phyloP scores from a whole-genome alignment of 2,329 filamentous ascomycete species.

The Coniochaeta prunicola region DNA sequence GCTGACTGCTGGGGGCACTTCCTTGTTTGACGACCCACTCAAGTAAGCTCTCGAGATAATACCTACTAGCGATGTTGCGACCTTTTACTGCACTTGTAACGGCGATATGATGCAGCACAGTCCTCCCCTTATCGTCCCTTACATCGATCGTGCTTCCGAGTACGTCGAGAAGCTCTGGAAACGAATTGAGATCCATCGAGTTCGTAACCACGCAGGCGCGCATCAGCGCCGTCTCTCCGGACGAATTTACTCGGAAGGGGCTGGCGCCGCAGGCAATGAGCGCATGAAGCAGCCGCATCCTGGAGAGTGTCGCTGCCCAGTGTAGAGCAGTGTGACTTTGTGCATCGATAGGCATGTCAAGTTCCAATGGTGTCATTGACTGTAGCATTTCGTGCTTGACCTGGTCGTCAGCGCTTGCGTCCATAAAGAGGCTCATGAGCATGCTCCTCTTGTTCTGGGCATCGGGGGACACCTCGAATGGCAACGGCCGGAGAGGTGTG shows the following conservation, averaged over 20 bases:
- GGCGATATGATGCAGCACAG: slow-evolving; percentile 92
- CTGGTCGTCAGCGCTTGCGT: slow-evolving; percentile 61
- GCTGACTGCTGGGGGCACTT: slow-evolving; percentile 31
- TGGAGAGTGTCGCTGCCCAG: slow-evolving; percentile 90
- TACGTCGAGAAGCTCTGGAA: slow-evolving; percentile 83
- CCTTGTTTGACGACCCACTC: slow-evolving; percentile 91
- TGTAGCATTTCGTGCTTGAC: slow-evolving; percentile 67
- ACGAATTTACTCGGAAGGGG: slow-evolving; percentile 79
- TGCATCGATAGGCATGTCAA: slow-evolving; percentile 87
- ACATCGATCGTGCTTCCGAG: slow-evolving; percentile 87
- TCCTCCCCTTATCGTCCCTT: slow-evolving; percentile 80
- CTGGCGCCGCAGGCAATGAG: slow-evolving; percentile 80
- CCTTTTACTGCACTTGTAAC: slow-evolving; percentile 94
- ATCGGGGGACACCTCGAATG: slow-evolving; percentile 52
- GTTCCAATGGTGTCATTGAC: slow-evolving; percentile 67
- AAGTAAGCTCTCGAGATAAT: slow-evolving; percentile 89
- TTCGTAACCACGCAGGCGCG: slow-evolving; percentile 90
- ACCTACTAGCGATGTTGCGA: slow-evolving; percentile 82
- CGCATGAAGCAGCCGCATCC: slow-evolving; percentile 72
- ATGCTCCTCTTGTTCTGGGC: slow-evolving; percentile 74
- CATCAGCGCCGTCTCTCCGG: slow-evolving; percentile 88
- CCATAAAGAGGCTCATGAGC: slow-evolving; percentile 76
- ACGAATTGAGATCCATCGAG: slow-evolving; percentile 83
- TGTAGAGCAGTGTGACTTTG: slow-evolving; percentile 87
- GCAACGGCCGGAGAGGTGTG: slow-evolving; percentile 58